phyloP scores from a whole-genome alignment of 352 stramenopile species.

The Pythium volutum region DNA sequence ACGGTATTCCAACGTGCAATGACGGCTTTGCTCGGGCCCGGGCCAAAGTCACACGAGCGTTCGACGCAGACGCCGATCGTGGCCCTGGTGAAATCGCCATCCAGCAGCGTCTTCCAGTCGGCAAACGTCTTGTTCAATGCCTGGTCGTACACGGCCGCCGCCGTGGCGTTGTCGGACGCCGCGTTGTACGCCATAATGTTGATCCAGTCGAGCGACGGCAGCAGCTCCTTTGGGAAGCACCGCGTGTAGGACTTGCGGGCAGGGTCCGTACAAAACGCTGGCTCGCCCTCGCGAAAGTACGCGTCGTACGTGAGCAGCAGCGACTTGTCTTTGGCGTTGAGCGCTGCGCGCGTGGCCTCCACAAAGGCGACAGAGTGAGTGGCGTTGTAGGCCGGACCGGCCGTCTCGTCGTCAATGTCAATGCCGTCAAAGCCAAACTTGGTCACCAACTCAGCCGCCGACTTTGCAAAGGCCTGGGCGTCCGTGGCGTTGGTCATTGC shows the following conservation, averaged over 20 bases:
- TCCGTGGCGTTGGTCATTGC: slow-evolving; percentile 50
- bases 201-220: slow-evolving; percentile 67
- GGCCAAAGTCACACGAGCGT: slow-evolving; percentile 57
- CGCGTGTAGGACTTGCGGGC: slow-evolving; percentile 41
- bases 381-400: slow-evolving; percentile 52
- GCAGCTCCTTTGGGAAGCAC: slow-evolving; percentile 53
- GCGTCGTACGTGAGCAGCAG: slow-evolving; percentile 70
- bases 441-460: slow-evolving; percentile 39
- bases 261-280: slow-evolving; percentile 26
- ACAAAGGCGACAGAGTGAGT: slow-evolving; percentile 45
- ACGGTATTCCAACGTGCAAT: slow-evolving; percentile 51
- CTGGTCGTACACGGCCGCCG: slow-evolving; percentile 47
- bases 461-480: slow-evolving; percentile 42
- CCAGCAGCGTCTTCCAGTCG: slow-evolving; percentile 44
- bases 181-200: slow-evolving; percentile 88
- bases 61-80: slow-evolving; percentile 58
- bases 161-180: slow-evolving; percentile 35
- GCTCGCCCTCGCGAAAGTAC: slow-evolving; percentile 57
- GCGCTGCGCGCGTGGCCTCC: slow-evolving; percentile 39
- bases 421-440: slow-evolving; percentile 74
- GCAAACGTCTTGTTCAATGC: slow-evolving; percentile 56
- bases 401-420: slow-evolving; percentile 75
- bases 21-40: slow-evolving; percentile 51
- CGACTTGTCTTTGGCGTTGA: slow-evolving; percentile 31
- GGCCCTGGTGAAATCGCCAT: slow-evolving; percentile 42